Base-by-base conservation (phyloP, 352 stramenopile genomes). In the Phytopythium oedochilum region DNA sequence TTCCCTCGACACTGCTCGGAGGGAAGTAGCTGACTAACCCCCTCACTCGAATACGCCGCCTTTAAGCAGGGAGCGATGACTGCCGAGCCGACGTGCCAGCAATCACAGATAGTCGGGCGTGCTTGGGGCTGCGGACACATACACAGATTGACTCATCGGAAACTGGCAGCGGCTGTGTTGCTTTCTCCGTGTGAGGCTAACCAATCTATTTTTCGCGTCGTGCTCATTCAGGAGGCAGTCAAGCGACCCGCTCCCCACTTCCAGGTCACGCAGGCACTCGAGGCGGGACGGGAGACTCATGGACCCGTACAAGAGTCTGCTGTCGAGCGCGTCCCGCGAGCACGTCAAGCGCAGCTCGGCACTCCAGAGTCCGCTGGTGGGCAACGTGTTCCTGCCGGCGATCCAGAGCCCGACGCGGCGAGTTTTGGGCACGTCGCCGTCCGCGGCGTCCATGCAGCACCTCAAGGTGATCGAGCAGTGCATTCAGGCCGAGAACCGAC, bases 381-480 rank as follows among this genome's bases (percentile, higher is more conserved):
- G 76, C 28, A 89, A 87, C 61, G 76, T 88, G 10, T 86, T 85
- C 40, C 66, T 89, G 0, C 78, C 74, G 0, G 70, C 72, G 28
- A 79, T 88, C 43, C 64, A 77, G 28, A 58, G 46, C 28, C 63
- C 26, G 48, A 64, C 9, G 47, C 32, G 28, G 9, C 38, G 64
- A 68, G 26, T 48, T 51, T 0, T 28, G 60, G 29, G 42, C 51
- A 26, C 31, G 9, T 18, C 39, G 8, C 46, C 43, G 18, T 52
- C 61, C n/a, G 45, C 62, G 57, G 20, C 50, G 20, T 81, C 67
- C 11, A 50, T 86, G 15, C 78, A 86, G 40, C 78, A 86, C 48
- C 46, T 90, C 10, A 64, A 81, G 48, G 68, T 91, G 38, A 89
- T 91, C 23, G 81, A 91, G 47, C 77, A 88, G 38, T 91, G 79